Base-by-base conservation (phyloP, 257 asterid genomes). In the Eucommia ulmoides region DNA sequence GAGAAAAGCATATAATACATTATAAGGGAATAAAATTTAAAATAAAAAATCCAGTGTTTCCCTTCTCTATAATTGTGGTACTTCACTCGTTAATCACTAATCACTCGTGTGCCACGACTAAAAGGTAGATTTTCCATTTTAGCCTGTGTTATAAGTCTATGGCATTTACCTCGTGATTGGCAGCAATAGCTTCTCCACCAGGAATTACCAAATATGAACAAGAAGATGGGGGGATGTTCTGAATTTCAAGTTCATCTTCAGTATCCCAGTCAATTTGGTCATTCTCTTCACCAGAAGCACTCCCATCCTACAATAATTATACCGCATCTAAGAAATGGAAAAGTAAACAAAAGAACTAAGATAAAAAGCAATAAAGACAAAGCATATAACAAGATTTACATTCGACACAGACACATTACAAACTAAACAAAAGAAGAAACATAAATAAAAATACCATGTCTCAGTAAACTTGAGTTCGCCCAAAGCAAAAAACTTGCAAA, bases 221-320 rank as follows among this genome's bases (percentile, higher is more conserved):
- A 20, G 56, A 50, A n/a, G 65, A 24, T 10, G 6, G 20, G 0
- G 56, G 65, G 17, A 49, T 33, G 3, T 33, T 55, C 6, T 62
- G 60, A 24, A 71, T 62, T 46, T 71, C 77, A 1, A 58, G 18
- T 19, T 71, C 77, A 38, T 71, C 77, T 8, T 66, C 77, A 14
- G 77, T 66, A 55, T 66, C 55, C 77, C 77, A 66, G 62, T 66
- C 70, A 38, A 71, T 15, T 46, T 3, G 50, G 38, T 54, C 73
- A 52, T 45, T 58, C 29, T 66, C 70, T 38, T 58, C 64, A 3
- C 54, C 73, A 44, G 60, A 54, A 19, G 22, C 49, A 35, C 51
- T 51, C n/a, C 23, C 51, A 19, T 55, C 68, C 77, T 71, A 55
- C 52, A 58, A 53, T 44, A 15, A 16, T 42, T 42, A 18, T 16